phyloP scores from a whole-genome alignment of 169 alveolate species.

The Sarcocystis neurona region DNA sequence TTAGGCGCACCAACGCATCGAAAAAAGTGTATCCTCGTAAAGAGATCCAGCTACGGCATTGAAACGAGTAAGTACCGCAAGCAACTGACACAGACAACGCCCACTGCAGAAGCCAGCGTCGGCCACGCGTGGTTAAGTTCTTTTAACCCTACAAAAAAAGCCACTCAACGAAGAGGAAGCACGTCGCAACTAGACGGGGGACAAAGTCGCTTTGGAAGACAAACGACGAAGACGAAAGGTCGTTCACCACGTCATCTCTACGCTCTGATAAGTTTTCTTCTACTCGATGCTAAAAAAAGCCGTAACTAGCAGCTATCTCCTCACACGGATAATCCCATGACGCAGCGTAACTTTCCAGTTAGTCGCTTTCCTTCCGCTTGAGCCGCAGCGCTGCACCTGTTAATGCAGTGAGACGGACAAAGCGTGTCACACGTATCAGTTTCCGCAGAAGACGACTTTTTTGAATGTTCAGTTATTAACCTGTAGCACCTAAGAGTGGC shows the following conservation, averaged over 20 bases:
- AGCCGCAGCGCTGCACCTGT: conserved; percentile 33
- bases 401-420: neutral
- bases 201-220: neutral
- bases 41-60: too few species aligned
- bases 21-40: too few species aligned
- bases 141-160: too few species aligned
- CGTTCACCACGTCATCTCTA: neutral
- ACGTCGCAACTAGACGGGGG: neutral
- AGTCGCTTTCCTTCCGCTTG: conserved; percentile 28
- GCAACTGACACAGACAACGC: too few species aligned
- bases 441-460: neutral
- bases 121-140: too few species aligned
- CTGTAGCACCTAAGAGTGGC: neutral
- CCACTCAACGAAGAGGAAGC: neutral
- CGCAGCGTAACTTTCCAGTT: conserved; percentile 32
- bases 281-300: neutral
- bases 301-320: neutral
- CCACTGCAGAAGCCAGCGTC: too few species aligned
- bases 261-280: too few species aligned
- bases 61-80: too few species aligned
- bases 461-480: neutral
- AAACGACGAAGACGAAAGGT: neutral
- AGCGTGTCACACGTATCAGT: neutral
- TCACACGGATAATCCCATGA: conserved; percentile 25
- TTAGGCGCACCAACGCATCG: too few species aligned